Evolutionary conservation across 2,329 filamentous ascomycete species (phyloP).

Genomic region (Fusarium clavum): DNA sequence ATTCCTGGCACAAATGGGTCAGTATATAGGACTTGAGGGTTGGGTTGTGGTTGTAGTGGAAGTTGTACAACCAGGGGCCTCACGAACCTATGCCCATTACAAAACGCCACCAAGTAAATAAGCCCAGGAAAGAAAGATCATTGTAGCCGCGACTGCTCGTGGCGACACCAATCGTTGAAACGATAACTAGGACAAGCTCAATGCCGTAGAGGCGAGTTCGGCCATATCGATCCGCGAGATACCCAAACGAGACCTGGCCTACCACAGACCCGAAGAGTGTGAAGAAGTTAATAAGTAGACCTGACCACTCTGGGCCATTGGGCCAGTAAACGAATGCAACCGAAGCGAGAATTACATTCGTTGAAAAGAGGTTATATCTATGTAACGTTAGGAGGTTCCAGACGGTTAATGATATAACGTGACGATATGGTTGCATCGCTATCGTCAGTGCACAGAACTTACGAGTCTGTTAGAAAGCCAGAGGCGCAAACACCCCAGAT

Average conservation of each 20-base stretch:
- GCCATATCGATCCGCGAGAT: slow-evolving; percentile 66
- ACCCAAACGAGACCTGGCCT: slow-evolving; percentile 65
- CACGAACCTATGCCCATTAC: slow-evolving; percentile 64
- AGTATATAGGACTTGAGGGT: slow-evolving; percentile 15
- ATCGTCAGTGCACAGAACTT: slow-evolving; percentile 38
- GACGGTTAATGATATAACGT: background rate
- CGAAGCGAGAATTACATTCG: slow-evolving; percentile 65
- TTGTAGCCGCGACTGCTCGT: slow-evolving; percentile 63
- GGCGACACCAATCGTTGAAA: slow-evolving; percentile 68
- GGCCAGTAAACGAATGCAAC: slow-evolving; percentile 66
- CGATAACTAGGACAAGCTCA: slow-evolving; percentile 66
- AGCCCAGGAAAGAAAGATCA: slow-evolving; percentile 62
- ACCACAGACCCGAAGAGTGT: slow-evolving; percentile 65
- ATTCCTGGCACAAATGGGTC: slow-evolving; percentile 58
- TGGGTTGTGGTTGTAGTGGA: slow-evolving; percentile 7
- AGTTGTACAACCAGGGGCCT: background rate
- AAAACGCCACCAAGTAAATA: slow-evolving; percentile 66
- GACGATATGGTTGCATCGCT: background rate
- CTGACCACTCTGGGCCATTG: slow-evolving; percentile 57
- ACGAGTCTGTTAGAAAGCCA: slow-evolving; percentile 66
- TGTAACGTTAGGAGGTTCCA: background rate
- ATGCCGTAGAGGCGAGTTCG: slow-evolving; percentile 67
- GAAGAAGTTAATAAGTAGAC: slow-evolving; percentile 63
- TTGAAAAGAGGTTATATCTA: slow-evolving; percentile 67
- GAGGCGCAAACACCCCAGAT: slow-evolving; percentile 68